Conservation (phyloP, 805 yeast species). For the Grigorovia jiainica region DNA sequence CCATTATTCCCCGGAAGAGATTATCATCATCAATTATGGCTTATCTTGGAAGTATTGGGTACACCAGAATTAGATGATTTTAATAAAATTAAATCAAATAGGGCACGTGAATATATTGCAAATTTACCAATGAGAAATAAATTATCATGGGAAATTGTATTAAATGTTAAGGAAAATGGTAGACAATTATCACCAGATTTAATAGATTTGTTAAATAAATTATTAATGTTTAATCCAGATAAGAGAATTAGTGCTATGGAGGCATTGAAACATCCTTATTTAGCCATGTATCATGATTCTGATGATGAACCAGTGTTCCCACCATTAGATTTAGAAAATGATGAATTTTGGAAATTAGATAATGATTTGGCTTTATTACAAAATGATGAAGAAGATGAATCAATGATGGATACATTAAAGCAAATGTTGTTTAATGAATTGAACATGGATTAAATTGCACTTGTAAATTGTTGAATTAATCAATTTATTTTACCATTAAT, state of each 20-base stretch:
- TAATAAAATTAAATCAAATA: conserved; percentile 58
- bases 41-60: conserved; percentile 61
- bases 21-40: conserved; percentile 55
- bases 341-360: conserved; percentile 33
- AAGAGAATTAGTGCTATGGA: conserved; percentile 67
- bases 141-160: conserved; percentile 34
- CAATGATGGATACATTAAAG: conserved; percentile 65
- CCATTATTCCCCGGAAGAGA: conserved; percentile 73
- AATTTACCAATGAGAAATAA: conserved; percentile 54
- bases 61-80: conserved; percentile 68
- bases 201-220: conserved; percentile 55
- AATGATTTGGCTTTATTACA: conserved; percentile 18
- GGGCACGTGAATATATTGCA: conserved; percentile 70
- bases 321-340: conserved; percentile 29
- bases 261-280: conserved; percentile 67
- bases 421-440: conserved; percentile 73
- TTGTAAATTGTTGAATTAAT: too few relatives aligned
- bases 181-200: conserved; percentile 34
- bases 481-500: not conserved
- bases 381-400: conserved; percentile 45
- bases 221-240: conserved; percentile 64
- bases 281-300: conserved; percentile 58
- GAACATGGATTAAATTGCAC: conserved; percentile 19
- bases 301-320: conserved; percentile 54
- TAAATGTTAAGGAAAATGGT: conserved; percentile 3